Evolutionary conservation across 2,329 filamentous ascomycete species (phyloP), one percentile per base, ranked within the genome.

Genomic region (Bimuria novae-zelandiae): DNA sequence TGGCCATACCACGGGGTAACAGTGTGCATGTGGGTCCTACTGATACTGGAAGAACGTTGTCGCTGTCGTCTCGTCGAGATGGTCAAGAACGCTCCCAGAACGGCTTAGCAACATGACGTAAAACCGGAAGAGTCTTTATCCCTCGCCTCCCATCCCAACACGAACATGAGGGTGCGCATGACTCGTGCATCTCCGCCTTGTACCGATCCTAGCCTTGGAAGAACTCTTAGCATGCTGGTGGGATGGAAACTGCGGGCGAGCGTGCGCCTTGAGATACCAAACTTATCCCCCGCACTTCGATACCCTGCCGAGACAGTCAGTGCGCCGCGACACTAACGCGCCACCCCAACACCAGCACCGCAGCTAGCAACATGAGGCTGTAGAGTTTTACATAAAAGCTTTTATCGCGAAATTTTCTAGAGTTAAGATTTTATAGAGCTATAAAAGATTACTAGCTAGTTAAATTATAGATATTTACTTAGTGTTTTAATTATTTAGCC

Each of bases 101-200:
- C 7, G 33, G 33, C 10, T 19, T 41, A 41, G 48, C 27, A 22
- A 14, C 30, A 46, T 52, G 49, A 46, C 41, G 49, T 47, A 52
- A n/a, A 17, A 16, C 19, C 36, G 47, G 47, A 49, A 49, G 14
- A 42, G 47, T 35, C 25, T 49, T 49, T 49, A 42, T 40, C 47
- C 47, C 12, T 30, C 44, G 32, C 32, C 35, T 29, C 22, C 33
- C n/a, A 39, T 14, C 32, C 11, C 22, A 4, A 17, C 12, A 33
- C 17, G 7, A 35, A 19, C 27, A 17, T 14, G 3, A n/a, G 16
- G 23, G 19, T 12, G 21, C 29, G 7, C 5, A 25, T 29, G 19
- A 44, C 27, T 44, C 42, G 17, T 35, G 42, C n/a, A 10, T 27
- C 23, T 7, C 19, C 19, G 42, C 19, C 6, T 17, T 44, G 29